Conservation (phyloP, 2,329 filamentous ascomycete genomes). For the Talaromyces sp. region DNA sequence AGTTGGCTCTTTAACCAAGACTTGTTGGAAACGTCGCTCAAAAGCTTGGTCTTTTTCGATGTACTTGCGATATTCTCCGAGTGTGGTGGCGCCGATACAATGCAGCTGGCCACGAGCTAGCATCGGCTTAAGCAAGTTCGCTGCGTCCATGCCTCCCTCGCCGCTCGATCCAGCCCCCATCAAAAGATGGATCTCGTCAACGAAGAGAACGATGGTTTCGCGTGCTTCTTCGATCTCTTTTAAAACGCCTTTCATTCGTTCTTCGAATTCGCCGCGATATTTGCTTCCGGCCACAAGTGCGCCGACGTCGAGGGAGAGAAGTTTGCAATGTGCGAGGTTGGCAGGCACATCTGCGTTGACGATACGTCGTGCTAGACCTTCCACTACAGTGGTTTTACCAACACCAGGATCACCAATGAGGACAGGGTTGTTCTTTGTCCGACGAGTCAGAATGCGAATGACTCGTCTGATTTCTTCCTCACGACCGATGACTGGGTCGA, state of each 20-base stretch:
- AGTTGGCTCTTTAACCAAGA: slow-evolving; percentile 88
- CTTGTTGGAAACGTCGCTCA: slow-evolving; percentile 97
- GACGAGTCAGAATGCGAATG: slow-evolving; percentile 81
- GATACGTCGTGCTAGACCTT: slow-evolving; percentile 90
- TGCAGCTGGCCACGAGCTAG: slow-evolving; percentile 92
- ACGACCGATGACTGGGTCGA: slow-evolving; percentile 93
- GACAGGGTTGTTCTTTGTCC: slow-evolving; percentile 98
- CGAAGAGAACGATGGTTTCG: slow-evolving; percentile 95
- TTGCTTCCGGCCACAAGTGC: slow-evolving; percentile 95
- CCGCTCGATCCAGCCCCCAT: slow-evolving; percentile 95
- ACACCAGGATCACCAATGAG: slow-evolving; percentile 97
- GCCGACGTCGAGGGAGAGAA: slow-evolving; percentile 92
- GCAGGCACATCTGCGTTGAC: slow-evolving; percentile 95
- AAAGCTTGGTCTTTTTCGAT: slow-evolving; percentile 98
- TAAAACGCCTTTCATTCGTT: slow-evolving; percentile 97
- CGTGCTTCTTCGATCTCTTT: slow-evolving; percentile 95
- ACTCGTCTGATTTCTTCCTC: slow-evolving; percentile 94
- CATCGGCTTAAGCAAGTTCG: slow-evolving; percentile 97
- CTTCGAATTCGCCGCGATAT: slow-evolving; percentile 96
- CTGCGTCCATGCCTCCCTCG: slow-evolving; percentile 97
- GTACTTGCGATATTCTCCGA: slow-evolving; percentile 95
- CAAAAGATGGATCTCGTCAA: slow-evolving; percentile 96
- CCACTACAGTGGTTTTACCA: slow-evolving; percentile 95
- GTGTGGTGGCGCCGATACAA: slow-evolving; percentile 94
- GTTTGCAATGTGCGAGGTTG: slow-evolving; percentile 86